phyloP scores from a whole-genome alignment of 1,139 yeast species.

The Meyerozyma sp. region DNA sequence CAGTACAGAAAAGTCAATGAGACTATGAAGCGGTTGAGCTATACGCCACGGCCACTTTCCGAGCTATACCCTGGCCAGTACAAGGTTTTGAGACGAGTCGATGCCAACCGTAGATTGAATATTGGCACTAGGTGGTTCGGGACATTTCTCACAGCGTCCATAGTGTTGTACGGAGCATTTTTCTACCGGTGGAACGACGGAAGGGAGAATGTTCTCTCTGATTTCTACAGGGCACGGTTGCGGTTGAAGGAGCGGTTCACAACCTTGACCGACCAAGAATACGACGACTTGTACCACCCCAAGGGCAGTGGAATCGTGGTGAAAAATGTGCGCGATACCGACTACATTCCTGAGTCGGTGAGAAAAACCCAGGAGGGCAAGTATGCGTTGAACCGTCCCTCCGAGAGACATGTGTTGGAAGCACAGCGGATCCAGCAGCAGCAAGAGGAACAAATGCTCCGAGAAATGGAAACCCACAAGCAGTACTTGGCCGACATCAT shows the following conservation, averaged over 20 bases:
- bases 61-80: slow-evolving; percentile 76
- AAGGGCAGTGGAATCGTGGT: slow-evolving; percentile 28
- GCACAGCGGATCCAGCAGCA: slow-evolving; percentile 70
- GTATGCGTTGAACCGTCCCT: slow-evolving; percentile 62
- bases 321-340: slow-evolving; percentile 39
- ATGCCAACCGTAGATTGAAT: slow-evolving; percentile 50
- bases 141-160: slow-evolving; percentile 38
- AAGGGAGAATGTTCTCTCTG: slow-evolving; percentile 67
- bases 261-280: slow-evolving; percentile 50
- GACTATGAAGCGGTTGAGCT: slow-evolving; percentile 67
- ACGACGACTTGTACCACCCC: slow-evolving; percentile 54
- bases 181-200: slow-evolving; percentile 86
- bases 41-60: slow-evolving; percentile 74
- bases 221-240: slow-evolving; percentile 59
- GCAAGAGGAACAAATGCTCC: slow-evolving; percentile 59
- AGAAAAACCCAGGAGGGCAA: slow-evolving; percentile 40
- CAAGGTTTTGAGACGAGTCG: slow-evolving; percentile 62
- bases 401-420: slow-evolving; percentile 66
- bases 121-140: slow-evolving; percentile 52
- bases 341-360: slow-evolving; percentile 34
- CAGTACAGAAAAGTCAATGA: slow-evolving; percentile 68
- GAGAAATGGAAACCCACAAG: slow-evolving; percentile 44
- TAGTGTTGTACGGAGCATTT: slow-evolving; percentile 57
- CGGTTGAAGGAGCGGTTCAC: slow-evolving; percentile 46
- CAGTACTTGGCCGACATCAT: slow-evolving; percentile 24